A percentile compares a stretch with the other conserved stretches of the same genome.
Conservation (phyloP, 2,329 filamentous ascomycete species). For the Cyclaneusma minus region DNA sequence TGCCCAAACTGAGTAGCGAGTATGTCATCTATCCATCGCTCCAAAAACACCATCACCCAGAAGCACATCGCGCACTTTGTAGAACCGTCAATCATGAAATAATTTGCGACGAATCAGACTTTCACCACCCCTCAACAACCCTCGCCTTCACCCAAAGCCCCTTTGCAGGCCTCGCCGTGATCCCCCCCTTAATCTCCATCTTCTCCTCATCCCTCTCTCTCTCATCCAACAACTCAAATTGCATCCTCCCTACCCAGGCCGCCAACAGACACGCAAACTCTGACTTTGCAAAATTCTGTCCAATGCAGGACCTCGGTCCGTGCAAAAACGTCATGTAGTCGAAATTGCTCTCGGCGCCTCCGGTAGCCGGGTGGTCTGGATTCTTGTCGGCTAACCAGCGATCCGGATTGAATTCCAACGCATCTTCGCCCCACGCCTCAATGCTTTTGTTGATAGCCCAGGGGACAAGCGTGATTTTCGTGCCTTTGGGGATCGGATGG, state of each 20-base stretch:
- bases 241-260: slow-evolving; percentile 60
- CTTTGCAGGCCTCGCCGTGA: slow-evolving; percentile 58
- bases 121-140: slow-evolving; percentile 49
- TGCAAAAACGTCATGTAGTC: slow-evolving; percentile 72
- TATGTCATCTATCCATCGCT: no score
- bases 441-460: slow-evolving; percentile 55
- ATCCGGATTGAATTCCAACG: slow-evolving; percentile 62
- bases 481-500: slow-evolving; percentile 53
- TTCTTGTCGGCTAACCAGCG: slow-evolving; percentile 44
- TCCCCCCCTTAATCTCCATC: slow-evolving; percentile 48
- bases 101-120: no score
- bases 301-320: slow-evolving; percentile 76
- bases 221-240: slow-evolving; percentile 39
- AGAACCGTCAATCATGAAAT: no score
- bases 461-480: slow-evolving; percentile 47
- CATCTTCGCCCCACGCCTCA: slow-evolving; percentile 63
- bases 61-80: no score
- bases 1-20: no score
- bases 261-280: slow-evolving; percentile 79
- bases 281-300: slow-evolving; percentile 61
- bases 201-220: slow-evolving; percentile 51
- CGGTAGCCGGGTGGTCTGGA: slow-evolving; percentile 35
- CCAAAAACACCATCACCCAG: no score
- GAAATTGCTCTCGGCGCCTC: slow-evolving; percentile 63
- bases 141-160: slow-evolving; percentile 57